Evolutionary conservation across 2,329 filamentous ascomycete genomes (phyloP), one percentile per base, ranked within the genome.

Genomic region (Nigrospora oryzae): DNA sequence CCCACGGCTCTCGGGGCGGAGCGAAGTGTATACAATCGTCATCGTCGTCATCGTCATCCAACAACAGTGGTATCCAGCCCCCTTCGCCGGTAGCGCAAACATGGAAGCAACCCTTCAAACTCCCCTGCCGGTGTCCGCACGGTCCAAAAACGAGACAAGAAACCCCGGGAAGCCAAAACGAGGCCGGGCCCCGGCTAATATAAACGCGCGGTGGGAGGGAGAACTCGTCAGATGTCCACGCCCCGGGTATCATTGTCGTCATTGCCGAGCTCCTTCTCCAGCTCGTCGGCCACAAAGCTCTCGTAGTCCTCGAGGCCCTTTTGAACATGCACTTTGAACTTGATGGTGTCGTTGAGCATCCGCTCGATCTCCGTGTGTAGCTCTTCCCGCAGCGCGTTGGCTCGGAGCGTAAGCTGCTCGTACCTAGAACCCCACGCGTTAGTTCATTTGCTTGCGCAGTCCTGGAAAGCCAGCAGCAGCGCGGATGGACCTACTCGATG

Each of bases 261-360:
- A 36, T 74, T 79, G n/a, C 81, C 80, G 17, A 89, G 69, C 66
- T 90, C 86, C 60, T 83, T 80, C 68, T 95, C 88, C n/a, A 96
- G 82, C 68, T 97, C 91, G 53, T 95, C 87, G 2, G 87, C 84
- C 7, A 96, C 89, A 60, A 96, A 95, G 45, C 83, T 82, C 67
- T 98, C 93, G 63, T 95, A 97, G 58, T 93, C 88, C 61, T 96
- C 91, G 44, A 98, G 71, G 47, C 82, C 84, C 68, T 89, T 90
- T 65, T 98, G 93, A 42, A 98, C 75, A 59, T 97, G 90, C 52
- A 98, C 87, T 70, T 98, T 98, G 79, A 98, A 97, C 59, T 94
- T 90, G 70, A 97, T 95, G 50, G 96, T 86, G 61, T 97, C 90
- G 67, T 96, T 95, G 48, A 98, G 71, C 79, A 97, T 95, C 56